Evolutionary conservation across 116 monocot genomes (phyloP), one percentile per base, ranked within the genome.

Genomic region (Phalaenopsis hybrid): DNA sequence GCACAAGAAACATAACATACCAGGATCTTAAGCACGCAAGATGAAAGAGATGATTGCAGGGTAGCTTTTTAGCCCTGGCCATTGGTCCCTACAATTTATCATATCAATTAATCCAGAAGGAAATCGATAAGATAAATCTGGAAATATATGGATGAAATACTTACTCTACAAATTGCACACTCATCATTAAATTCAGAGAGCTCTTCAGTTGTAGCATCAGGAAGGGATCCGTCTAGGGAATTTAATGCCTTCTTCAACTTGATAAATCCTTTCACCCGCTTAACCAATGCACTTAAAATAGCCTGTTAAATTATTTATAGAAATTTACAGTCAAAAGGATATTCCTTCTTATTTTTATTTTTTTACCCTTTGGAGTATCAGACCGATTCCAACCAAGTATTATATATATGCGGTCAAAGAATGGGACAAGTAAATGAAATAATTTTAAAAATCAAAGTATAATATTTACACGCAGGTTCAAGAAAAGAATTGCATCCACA

Each of bases 151-250:
- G 10, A 61, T 49, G 59, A 79, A 72, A 69, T 34, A 15, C 82
- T 82, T 88, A 99, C 99, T 88, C 88, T 89, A 79, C 99, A 99
- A 76, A 99, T 99, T 61, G 99, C 99, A 88, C 99, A 99, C 84
- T 99, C 99, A 85, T 99, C 95, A 89, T 99, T 67, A 78, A 84
- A 99, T 74, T 91, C 83, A 81, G 82, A 85, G 31, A 99, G 77
- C 78, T 99, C 99, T 81, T 93, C 99, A 81, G 74, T 83, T 74
- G 99, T 93, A 80, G 95, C 99, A 91, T 99, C 95, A 79, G 91
- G 88, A 85, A 99, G 90, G 82, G 95, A 90, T 8, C 85, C 88
- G 87, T 99, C 81, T 59, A 99, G 92, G 34, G 95, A 92, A 88
- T 81, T 81, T 59, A 99, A 85, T 7, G 99, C 99, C 79, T 82